Evolutionary conservation across 148 eudicot species (phyloP).

Genomic region (Simmondsia chinensis): DNA sequence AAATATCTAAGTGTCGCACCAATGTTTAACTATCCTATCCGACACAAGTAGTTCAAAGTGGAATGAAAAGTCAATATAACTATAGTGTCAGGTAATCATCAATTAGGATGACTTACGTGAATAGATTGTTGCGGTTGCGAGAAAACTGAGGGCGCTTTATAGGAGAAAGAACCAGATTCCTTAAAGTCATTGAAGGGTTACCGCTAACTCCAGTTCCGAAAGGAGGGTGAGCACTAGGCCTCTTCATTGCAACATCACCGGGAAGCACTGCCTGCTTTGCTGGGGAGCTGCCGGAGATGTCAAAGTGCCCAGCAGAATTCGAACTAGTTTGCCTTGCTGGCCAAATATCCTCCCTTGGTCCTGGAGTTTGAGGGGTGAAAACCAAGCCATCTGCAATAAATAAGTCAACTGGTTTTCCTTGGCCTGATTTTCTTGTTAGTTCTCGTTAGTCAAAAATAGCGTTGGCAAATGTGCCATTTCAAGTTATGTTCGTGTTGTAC

Average conservation of each 20-base stretch:
- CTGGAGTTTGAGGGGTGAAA: slow-evolving; percentile 93
- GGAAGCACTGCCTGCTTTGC: slow-evolving; percentile 39
- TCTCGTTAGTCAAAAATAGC: too few relatives aligned
- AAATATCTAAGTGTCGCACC: too few relatives aligned
- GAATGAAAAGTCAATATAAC: too few relatives aligned
- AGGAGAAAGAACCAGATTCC: slow-evolving; percentile 82
- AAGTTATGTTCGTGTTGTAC: too few relatives aligned
- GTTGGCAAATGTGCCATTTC: too few relatives aligned
- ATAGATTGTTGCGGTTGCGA: slow-evolving; percentile 57
- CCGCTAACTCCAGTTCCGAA: slow-evolving; percentile 49
- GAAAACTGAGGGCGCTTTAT: slow-evolving; percentile 81
- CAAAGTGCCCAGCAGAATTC: slow-evolving; percentile 59
- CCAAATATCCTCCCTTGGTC: slow-evolving; percentile 80
- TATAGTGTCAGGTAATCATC: too few relatives aligned
- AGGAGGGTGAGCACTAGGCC: slow-evolving; percentile 31
- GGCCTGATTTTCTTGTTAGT: too few relatives aligned
- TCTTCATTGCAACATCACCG: slow-evolving; percentile 46
- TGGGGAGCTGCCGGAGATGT: slow-evolving; percentile 56
- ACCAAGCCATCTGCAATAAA: slow-evolving; percentile 74
- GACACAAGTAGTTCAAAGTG: too few relatives aligned
- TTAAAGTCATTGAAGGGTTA: slow-evolving; percentile 72
- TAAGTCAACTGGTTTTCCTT: slow-evolving; percentile 72
- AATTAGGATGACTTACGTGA: slow-evolving; percentile 55
- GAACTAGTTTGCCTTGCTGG: slow-evolving; percentile 65
- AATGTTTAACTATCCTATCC: too few relatives aligned